Conservation (phyloP, 306 rosid species). For the Cyamopsis tetragonoloba region DNA sequence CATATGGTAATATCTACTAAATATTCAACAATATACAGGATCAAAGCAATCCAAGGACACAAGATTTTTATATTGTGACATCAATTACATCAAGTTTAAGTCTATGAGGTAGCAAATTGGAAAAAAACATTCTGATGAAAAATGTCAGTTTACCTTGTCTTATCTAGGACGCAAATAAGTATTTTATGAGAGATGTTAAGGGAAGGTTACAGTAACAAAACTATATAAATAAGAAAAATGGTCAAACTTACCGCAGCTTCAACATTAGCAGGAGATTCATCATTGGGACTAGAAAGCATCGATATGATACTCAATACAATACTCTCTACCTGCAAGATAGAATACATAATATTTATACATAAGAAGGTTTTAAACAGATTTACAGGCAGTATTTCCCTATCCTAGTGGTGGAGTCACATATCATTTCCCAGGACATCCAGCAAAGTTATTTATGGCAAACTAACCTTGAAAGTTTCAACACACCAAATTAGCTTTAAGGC, state of each 20-base stretch:
- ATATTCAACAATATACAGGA: background rate
- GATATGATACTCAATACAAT: conserved; percentile 96
- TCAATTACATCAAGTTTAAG: background rate
- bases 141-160: background rate
- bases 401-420: background rate
- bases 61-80: background rate
- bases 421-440: conserved; percentile 7
- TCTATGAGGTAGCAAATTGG: conserved; percentile 1
- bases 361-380: conserved; percentile 1
- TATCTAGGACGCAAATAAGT: conserved; percentile 8
- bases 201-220: background rate
- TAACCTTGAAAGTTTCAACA: conserved; percentile 16
- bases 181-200: background rate
- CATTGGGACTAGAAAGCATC: conserved; percentile 94
- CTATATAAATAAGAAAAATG: background rate
- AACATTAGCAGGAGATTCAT: conserved; percentile 96
- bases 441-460: background rate
- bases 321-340: conserved; percentile 82
- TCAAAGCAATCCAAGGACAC: background rate
- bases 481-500: conserved; percentile 16
- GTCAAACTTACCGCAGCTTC: conserved; percentile 94
- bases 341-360: background rate
- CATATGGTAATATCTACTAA: background rate
- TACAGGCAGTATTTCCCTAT: conserved; percentile 21
- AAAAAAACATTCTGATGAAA: background rate